Evolutionary conservation across 768 basidiomycete species (phyloP), one percentile per base, ranked within the genome.

Genomic region (Suillus subaureus): DNA sequence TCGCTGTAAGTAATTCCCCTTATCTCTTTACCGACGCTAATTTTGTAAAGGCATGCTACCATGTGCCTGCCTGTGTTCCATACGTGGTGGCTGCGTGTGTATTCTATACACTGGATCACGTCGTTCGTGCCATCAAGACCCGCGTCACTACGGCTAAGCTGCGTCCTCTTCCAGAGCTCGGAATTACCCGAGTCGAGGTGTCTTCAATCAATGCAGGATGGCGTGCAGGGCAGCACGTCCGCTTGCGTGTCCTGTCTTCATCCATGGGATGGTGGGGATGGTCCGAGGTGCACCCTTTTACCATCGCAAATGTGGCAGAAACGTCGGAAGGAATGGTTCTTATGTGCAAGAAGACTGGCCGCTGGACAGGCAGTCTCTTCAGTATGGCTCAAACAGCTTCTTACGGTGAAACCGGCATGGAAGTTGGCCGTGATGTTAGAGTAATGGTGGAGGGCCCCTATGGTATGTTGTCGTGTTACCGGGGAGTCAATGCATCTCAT

Each of bases 161-260:
- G 64, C 75, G 75, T 28, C 72, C 84, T 1, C 74, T 87, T 12
- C 78, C 81, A 2, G 82, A 81, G 11, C 80, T 86, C 26, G 75
- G 76, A 16, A 77, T 81, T 49, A 86, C 85, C 6, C 77, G 83
- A 51, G 71, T 88, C 33, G 80, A 83, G 43, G 72, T 86, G 9
- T 82, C 82, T 0, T 62, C 71, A 6, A 52, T 87, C 52, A 80
- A 78, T 57, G 75, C 79, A 0, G 87, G 87, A 23, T 89, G 87
- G 87, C 77, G 85, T 35, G 79, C 85, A 0, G 87, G 88, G 3
- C 87, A 89, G 69, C 86, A 89, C 70, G 84, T 89, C 52, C 82
- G 87, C 55, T 66, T 89, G 35, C 77, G 84, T 51, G 76, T 84
- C 0, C 74, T 85, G 2, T 74, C 75, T 12, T 69, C 79, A n/a